phyloP scores from a whole-genome alignment of 768 basidiomycete genomes.

The Phaeotremella skinneri region DNA sequence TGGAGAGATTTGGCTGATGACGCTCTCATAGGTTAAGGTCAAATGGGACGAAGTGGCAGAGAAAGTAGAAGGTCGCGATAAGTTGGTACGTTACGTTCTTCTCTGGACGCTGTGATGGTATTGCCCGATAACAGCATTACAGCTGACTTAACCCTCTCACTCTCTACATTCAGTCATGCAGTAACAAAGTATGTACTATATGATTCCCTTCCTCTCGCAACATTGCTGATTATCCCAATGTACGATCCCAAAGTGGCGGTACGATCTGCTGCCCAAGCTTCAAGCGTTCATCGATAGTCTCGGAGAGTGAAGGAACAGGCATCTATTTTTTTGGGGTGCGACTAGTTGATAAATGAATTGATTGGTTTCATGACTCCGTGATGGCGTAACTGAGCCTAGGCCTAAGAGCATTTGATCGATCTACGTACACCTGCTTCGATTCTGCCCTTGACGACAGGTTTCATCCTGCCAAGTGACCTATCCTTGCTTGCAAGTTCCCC shows the following conservation, averaged over 20 bases:
- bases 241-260: conserved; percentile 20
- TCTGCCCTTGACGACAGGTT: too few relatives aligned
- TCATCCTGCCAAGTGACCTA: too few relatives aligned
- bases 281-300: conserved; percentile 29
- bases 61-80: conserved; percentile 26
- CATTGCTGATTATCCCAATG: neutral
- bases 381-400: too few relatives aligned
- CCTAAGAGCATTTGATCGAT: too few relatives aligned
- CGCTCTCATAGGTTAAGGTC: conserved; percentile 5
- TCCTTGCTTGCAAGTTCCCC: too few relatives aligned
- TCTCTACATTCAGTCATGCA: conserved; percentile 26
- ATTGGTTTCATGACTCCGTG: too few relatives aligned
- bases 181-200: conserved; percentile 23
- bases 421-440: too few relatives aligned
- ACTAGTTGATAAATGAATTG: too few relatives aligned
- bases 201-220: neutral
- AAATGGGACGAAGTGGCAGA: conserved; percentile 29
- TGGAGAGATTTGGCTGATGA: neutral
- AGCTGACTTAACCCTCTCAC: conserved; percentile 6
- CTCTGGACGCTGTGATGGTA: neutral
- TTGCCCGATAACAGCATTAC: conserved; percentile 7
- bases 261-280: conserved; percentile 31
- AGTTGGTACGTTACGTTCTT: conserved; percentile 17
- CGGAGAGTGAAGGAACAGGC: conserved; percentile 24
- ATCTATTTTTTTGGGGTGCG: too few relatives aligned